Evolutionary conservation across 495 filamentous ascomycete genomes (phyloP), one percentile per base, ranked within the genome.

Genomic region (Aspergillus sclerotiicarbonarius): DNA sequence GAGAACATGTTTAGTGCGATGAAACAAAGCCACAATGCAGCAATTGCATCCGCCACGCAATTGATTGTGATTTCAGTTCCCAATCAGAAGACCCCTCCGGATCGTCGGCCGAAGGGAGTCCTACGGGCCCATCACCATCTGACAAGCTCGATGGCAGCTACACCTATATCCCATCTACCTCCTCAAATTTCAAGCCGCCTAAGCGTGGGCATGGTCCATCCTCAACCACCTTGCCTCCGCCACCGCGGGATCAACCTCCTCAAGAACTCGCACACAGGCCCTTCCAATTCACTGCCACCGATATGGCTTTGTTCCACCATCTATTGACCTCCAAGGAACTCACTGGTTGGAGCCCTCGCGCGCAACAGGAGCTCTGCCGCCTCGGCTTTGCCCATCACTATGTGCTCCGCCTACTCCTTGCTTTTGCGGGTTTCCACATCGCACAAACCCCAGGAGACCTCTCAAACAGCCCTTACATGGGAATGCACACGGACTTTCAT

Each of bases 301-400:
- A 62, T 31, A 58, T 62, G 55, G 55, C 32, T 3, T n/a, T 62
- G 19, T 58, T 58, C 39, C 60, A 62, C 31, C 44, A 59, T 46
- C 55, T 49, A 39, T 13, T 57, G 8, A 57, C 54, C n/a, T 33
- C 48, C 33, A 30, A 53, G 15, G 54, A 62, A 2, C 41, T 62
- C 0, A 50, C 31, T 16, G 54, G 44, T 4, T 25, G 30, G n/a
- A 31, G 41, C 19, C 20, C 12, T 13, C 25, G 43, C 21, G 15
- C 41, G 4, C 55, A 41, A n/a, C 35, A 43, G 6, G 31, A 58
- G 15, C 51, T 62, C 4, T 29, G 45, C 16, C 55, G 55, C 2
- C 47, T 58, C 6, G 55, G 56, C 3, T 62, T 62, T 29, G 35
- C 45, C 6, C 48, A 53, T 33, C 56, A 58, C 20, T 62, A 58